phyloP scores from a whole-genome alignment of 2,329 filamentous ascomycete genomes.

The Talaromyces amestolkiae region DNA sequence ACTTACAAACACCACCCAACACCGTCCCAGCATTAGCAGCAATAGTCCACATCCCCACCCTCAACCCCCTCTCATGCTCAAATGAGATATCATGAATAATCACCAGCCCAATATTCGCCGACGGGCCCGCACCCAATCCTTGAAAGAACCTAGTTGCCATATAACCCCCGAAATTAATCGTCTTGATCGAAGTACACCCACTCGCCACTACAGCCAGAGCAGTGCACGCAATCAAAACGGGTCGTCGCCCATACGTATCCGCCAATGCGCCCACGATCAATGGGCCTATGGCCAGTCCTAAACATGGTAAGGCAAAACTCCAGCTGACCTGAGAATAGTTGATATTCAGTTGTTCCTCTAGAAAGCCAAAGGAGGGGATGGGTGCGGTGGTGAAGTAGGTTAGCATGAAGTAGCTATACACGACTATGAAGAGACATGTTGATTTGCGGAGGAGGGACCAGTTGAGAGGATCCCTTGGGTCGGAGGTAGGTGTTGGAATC shows the following conservation, averaged over 20 bases:
- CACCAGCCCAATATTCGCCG: constrained; percentile 55
- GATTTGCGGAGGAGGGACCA: constrained; percentile 10
- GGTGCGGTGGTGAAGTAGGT: constrained; percentile 59
- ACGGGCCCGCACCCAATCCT: constrained; percentile 55
- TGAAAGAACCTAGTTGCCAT: constrained; percentile 61
- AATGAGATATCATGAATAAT: constrained; percentile 57
- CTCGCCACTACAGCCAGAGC: constrained; percentile 44
- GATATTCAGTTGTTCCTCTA: constrained; percentile 49
- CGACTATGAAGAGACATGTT: constrained; percentile 7
- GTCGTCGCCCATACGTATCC: constrained; percentile 54
- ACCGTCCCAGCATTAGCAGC: constrained; percentile 55
- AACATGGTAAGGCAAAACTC: constrained; percentile 53
- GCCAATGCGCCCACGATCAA: constrained; percentile 51
- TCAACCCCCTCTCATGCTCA: constrained; percentile 55
- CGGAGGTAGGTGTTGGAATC: not conserved
- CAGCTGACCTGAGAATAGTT: constrained; percentile 52
- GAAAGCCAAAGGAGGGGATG: constrained; percentile 52
- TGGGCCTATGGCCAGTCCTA: constrained; percentile 54
- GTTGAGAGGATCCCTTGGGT: constrained; percentile 1
- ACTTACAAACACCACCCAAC: constrained; percentile 47
- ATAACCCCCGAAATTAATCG: constrained; percentile 45
- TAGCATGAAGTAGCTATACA: constrained; percentile 54
- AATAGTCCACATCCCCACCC: constrained; percentile 58
- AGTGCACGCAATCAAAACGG: constrained; percentile 50
- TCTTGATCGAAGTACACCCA: constrained; percentile 41